Base-by-base conservation (phyloP, 345 rosid species). In the Pistacia vera region DNA sequence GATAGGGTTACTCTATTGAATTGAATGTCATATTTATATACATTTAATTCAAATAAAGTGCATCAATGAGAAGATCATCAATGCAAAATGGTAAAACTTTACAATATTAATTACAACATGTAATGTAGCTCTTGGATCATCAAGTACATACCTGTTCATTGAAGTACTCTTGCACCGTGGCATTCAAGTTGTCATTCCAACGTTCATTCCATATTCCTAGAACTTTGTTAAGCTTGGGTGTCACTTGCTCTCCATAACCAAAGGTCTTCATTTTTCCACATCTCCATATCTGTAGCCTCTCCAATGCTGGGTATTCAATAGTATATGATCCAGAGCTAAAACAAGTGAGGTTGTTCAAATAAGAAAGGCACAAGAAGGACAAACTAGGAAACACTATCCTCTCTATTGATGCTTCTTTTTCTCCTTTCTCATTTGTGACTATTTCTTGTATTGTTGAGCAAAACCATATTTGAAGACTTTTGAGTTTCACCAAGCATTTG, bases 391-490 rank as follows among this genome's bases (percentile, higher is more conserved):
- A 62, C 66, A 25, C 13, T 0, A 62, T 62, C 1, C 17, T 30
- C 41, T 62, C 66, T 25, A 2, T 3, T 62, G 66, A 30, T n/a
- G 12, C 33, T 13, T 11, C 7, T 33, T 30, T 33, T 62, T 30
- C 66, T 9, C 17, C 13, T 59, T 59, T 22, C 11, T 59, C 30
- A 20, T 59, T 25, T 18, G 11, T 8, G 11, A 59, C 11, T 59
- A 59, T 59, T 59, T 59, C 63, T 59, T 59, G 33, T 25, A 59
- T n/a, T 11, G 2, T 59, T 4, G 11, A 4, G 63, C 63, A 59
- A 0, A 0, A 0, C n/a, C 1, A 1, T 18, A n/a, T 1, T 7
- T 6, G 0, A 4, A 59, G 63, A 0, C 11, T 8, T 20, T 5
- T 1, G 11, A 59, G 33, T 2, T 59, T 20, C 30, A 20, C 63